Percentiles rank a stretch among this genome's conserved stretches.
Conservation (phyloP, 2,329 filamentous ascomycete genomes). For the Cordyceps sp. region DNA sequence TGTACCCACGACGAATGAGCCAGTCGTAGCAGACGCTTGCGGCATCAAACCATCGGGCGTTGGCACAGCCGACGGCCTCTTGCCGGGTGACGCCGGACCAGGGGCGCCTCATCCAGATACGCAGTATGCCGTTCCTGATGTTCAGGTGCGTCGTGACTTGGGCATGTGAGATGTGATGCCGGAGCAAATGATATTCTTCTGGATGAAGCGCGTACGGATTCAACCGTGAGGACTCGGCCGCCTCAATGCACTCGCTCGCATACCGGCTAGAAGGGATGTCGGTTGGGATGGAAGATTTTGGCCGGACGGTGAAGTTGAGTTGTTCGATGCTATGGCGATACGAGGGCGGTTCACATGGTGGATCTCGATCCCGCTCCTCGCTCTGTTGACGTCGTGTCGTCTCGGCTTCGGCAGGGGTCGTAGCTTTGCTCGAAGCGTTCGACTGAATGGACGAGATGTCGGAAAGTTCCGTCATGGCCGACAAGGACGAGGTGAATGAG, state of each 20-base stretch:
- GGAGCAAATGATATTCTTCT: constrained; percentile 67
- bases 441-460: constrained; percentile 38
- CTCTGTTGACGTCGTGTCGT: constrained; percentile 8
- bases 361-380: constrained; percentile 4
- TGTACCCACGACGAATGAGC: constrained; percentile 80
- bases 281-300: constrained; percentile 70
- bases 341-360: constrained; percentile 7
- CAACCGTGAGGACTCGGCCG: constrained; percentile 75
- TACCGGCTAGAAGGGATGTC: constrained; percentile 60
- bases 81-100: constrained; percentile 65
- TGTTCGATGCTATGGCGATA: constrained; percentile 16
- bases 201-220: constrained; percentile 79
- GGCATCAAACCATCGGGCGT: constrained; percentile 74
- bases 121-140: constrained; percentile 83
- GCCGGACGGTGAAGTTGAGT: constrained; percentile 41
- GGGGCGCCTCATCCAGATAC: constrained; percentile 79
- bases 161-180: constrained; percentile 65
- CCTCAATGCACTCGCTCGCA: constrained; percentile 78
- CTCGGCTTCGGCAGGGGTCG: constrained; percentile 36
- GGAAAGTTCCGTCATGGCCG: constrained; percentile 34
- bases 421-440: constrained; percentile 44
- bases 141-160: constrained; percentile 95
- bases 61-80: constrained; percentile 82
- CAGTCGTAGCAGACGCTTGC: constrained; percentile 84
- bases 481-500: constrained; percentile 36